phyloP scores from a whole-genome alignment of 2,329 filamentous ascomycete species.

The Sordariomycetes sp. region DNA sequence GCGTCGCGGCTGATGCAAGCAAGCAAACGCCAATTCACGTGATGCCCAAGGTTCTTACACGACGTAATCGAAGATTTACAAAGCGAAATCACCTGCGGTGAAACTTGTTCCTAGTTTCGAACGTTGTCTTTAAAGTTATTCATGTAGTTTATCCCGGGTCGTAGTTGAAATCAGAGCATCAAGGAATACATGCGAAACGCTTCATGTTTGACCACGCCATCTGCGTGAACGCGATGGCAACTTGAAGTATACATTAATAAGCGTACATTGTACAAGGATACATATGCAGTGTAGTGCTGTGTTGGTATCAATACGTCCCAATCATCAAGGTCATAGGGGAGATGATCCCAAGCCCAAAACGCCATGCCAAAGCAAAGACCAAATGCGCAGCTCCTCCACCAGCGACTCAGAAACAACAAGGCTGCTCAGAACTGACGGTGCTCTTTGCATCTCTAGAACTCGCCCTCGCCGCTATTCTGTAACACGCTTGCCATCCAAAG shows the following conservation, averaged over 20 bases:
- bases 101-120: not conserved
- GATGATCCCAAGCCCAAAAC: slow-evolving; percentile 21
- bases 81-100: not conserved
- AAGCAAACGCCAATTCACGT: slow-evolving; percentile 4
- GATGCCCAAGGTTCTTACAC: too few relatives aligned
- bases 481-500: slow-evolving; percentile 63
- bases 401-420: slow-evolving; percentile 8
- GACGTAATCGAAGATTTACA: too few relatives aligned
- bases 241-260: slow-evolving; percentile 1
- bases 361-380: slow-evolving; percentile 16
- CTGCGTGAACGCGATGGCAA: too few relatives aligned
- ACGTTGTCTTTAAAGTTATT: too few relatives aligned
- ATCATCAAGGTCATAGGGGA: slow-evolving; percentile 29
- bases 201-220: too few relatives aligned
- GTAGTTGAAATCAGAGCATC: too few relatives aligned
- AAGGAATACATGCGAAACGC: too few relatives aligned
- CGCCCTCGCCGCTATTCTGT: slow-evolving; percentile 50
- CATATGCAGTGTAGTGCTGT: not conserved
- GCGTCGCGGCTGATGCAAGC: too few relatives aligned
- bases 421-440: not conserved
- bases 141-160: too few relatives aligned
- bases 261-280: too few relatives aligned
- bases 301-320: slow-evolving; percentile 20
- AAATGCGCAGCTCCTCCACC: slow-evolving; percentile 13
- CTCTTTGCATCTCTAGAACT: slow-evolving; percentile 32